Evolutionary conservation across 2,329 filamentous ascomycete species (phyloP).

Genomic region (Chalaropsis thielavioides): DNA sequence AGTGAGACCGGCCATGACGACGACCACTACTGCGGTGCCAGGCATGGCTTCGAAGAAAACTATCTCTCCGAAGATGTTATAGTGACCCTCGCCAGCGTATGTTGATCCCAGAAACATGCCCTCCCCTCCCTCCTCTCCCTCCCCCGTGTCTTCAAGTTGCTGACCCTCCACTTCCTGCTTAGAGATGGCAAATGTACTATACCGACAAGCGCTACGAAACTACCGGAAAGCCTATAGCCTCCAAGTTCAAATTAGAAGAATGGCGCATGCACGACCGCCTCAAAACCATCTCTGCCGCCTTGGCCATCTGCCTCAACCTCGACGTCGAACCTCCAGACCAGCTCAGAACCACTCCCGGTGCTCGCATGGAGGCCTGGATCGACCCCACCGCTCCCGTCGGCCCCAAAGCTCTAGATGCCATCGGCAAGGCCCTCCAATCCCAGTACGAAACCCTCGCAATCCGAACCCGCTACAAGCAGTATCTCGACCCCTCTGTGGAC

Average conservation of each 20-base stretch:
- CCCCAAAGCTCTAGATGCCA: conserved; percentile 79
- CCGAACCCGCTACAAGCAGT: conserved; percentile 93
- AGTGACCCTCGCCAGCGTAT: conserved; percentile 64
- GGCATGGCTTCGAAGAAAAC: conserved; percentile 86
- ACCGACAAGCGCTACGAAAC: conserved; percentile 96
- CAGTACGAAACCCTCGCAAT: conserved; percentile 95
- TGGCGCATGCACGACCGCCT: conserved; percentile 95
- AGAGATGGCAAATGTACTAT: conserved; percentile 99
- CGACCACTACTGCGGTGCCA: conserved; percentile 41
- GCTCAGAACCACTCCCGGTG: conserved; percentile 84
- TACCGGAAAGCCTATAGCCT: conserved; percentile 68
- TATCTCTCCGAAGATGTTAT: conserved; percentile 85
- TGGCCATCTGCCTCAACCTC: conserved; percentile 91
- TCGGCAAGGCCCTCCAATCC: conserved; percentile 86
- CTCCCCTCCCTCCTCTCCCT: conserved; percentile 1
- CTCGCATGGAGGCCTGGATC: conserved; percentile 92
- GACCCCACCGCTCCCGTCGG: conserved; percentile 71
- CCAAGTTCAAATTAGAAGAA: conserved; percentile 57
- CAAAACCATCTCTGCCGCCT: conserved; percentile 89
- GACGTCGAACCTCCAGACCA: conserved; percentile 96
- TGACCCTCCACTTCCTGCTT: conserved; percentile 17
- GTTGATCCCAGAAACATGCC: conserved; percentile 24
- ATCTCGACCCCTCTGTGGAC: conserved; percentile 89
- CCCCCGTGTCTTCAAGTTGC: not conserved
- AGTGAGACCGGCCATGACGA: conserved; percentile 32